Evolutionary conservation across 805 yeast genomes (phyloP).

Genomic region (Barnettozyma wickerhamii): DNA sequence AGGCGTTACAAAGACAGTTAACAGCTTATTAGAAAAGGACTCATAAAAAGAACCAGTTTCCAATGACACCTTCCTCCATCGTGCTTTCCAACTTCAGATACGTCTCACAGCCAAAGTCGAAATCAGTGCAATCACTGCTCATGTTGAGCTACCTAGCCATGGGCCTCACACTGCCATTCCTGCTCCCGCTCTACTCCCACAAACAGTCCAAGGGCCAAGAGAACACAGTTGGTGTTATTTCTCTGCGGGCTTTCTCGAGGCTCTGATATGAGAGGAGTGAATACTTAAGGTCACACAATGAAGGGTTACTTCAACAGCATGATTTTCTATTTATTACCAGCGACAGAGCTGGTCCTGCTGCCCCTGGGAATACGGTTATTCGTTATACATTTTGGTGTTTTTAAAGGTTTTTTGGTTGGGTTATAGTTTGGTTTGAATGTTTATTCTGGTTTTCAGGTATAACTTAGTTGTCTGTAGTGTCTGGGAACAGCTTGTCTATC

Average conservation of each 20-base stretch:
- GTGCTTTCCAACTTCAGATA: constrained; percentile 18
- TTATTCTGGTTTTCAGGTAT: not conserved
- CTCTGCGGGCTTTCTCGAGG: constrained; percentile 18
- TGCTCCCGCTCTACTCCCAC: constrained; percentile 18
- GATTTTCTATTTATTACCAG: too few species aligned
- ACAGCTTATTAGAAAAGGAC: too few species aligned
- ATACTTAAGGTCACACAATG: too few species aligned
- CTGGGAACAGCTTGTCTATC: too few species aligned
- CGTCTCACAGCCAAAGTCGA: constrained; percentile 6
- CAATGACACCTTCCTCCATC: constrained; percentile 16
- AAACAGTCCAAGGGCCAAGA: constrained; percentile 6
- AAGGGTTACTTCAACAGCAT: too few species aligned
- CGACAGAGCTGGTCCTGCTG: too few species aligned
- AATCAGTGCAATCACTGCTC: constrained; percentile 17
- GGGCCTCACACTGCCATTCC: constrained; percentile 22
- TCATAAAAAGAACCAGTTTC: not conserved
- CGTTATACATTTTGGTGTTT: too few species aligned
- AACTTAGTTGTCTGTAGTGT: too few species aligned
- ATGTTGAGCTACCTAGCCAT: constrained; percentile 22
- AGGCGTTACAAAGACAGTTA: too few species aligned
- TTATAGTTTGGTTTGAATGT: not conserved
- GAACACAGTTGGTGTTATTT: constrained; percentile 16
- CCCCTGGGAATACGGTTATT: too few species aligned
- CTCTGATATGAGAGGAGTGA: too few species aligned
- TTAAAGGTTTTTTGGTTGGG: too few species aligned